Conservation (phyloP, 495 filamentous ascomycete genomes). For the Tirmania nivea region DNA sequence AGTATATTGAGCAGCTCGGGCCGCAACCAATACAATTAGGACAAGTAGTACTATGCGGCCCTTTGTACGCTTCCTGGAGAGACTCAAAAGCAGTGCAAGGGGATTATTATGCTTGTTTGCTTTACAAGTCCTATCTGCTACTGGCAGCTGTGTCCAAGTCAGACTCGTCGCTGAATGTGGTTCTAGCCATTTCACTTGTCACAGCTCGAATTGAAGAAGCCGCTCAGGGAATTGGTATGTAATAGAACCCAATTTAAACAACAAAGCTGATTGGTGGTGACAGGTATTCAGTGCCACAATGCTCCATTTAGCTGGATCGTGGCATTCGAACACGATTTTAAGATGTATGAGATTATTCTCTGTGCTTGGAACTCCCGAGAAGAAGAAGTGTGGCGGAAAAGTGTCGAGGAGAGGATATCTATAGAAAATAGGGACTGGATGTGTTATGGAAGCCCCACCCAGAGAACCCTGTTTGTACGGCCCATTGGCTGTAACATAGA, state of each 20-base stretch:
- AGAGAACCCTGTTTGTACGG: constrained; percentile 25
- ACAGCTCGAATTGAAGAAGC: constrained; percentile 53
- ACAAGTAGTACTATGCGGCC: constrained; percentile 65
- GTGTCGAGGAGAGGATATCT: constrained; percentile 24
- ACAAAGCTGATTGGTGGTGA: background rate
- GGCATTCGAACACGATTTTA: constrained; percentile 55
- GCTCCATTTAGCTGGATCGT: constrained; percentile 84
- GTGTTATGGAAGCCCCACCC: constrained; percentile 25
- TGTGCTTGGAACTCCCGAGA: constrained; percentile 72
- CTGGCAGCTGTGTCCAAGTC: constrained; percentile 44
- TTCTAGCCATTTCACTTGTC: constrained; percentile 49
- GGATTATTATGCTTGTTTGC: constrained; percentile 66
- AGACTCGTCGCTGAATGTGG: constrained; percentile 42
- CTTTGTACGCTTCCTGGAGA: constrained; percentile 67
- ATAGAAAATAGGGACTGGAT: constrained; percentile 22
- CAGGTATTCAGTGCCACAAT: constrained; percentile 68
- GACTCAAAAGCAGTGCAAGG: constrained; percentile 41
- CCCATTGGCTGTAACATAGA: constrained; percentile 47
- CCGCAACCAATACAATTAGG: constrained; percentile 48
- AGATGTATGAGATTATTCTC: constrained; percentile 64
- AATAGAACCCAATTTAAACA: background rate
- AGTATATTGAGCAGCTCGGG: constrained; percentile 2
- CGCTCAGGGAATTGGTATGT: constrained; percentile 63
- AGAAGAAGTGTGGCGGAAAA: constrained; percentile 51
- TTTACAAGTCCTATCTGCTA: constrained; percentile 63